Conservation (phyloP, 306 rosid genomes). For the Ammopiptanthus mongolicus region DNA sequence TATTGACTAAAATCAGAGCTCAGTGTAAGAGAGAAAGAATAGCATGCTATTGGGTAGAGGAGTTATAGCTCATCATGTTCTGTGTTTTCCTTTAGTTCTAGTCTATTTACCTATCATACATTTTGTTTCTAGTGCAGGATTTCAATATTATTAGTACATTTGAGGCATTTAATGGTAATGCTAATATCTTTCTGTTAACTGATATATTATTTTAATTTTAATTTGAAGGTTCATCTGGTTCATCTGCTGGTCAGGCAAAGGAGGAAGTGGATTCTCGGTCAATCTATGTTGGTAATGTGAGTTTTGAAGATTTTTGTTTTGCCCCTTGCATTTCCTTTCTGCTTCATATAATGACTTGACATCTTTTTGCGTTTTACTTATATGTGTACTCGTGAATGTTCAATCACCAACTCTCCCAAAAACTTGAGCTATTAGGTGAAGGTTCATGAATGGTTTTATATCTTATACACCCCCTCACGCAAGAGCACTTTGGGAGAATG, state of each 20-base stretch:
- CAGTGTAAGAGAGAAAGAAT: neutral
- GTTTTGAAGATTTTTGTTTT: constrained; percentile 36
- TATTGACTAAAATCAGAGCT: neutral
- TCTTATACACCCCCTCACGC: neutral
- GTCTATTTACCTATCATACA: neutral
- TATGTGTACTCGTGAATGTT: neutral
- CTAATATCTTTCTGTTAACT: neutral
- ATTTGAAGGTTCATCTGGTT: constrained; percentile 61
- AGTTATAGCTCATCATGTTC: neutral
- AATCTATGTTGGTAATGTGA: constrained; percentile 96
- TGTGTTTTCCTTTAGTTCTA: neutral
- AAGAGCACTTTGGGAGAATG: neutral
- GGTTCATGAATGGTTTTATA: neutral
- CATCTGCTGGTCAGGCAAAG: constrained; percentile 86
- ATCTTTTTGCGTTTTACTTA: neutral
- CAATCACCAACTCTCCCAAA: neutral
- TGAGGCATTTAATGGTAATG: neutral
- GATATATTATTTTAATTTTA: neutral
- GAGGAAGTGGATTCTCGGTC: constrained; percentile 98
- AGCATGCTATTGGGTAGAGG: neutral
- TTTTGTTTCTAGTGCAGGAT: neutral
- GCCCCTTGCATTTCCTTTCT: neutral
- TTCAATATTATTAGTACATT: neutral
- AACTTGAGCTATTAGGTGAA: neutral
- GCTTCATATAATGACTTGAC: neutral